Conservation (phyloP, 1,139 yeast species). For the Blastobotrys aristatus region DNA sequence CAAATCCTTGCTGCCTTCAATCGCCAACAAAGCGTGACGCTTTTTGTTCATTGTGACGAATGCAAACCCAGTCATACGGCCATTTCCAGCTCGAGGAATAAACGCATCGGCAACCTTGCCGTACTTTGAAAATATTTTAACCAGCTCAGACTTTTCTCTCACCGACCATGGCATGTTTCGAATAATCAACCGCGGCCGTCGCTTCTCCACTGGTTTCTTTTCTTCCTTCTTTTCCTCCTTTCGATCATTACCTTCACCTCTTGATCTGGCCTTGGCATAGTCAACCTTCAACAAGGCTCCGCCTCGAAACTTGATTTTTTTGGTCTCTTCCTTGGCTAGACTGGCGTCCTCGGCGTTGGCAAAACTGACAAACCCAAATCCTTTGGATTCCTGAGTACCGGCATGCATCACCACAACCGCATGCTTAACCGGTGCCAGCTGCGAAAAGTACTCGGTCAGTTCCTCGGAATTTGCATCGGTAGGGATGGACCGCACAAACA, state of each 20-base stretch:
- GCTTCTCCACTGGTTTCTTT: conserved; percentile 42
- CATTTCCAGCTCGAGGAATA: conserved; percentile 83
- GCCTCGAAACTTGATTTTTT: conserved; percentile 60
- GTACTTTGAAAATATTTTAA: conserved; percentile 63
- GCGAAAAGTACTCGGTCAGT: conserved; percentile 77
- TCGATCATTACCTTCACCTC: conserved; percentile 42
- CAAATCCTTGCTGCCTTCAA: conserved; percentile 64
- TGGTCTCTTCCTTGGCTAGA: conserved; percentile 65
- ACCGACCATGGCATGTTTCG: conserved; percentile 97
- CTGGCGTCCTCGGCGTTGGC: conserved; percentile 79
- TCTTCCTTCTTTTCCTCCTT: conserved; percentile 22
- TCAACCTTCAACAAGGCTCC: conserved; percentile 65
- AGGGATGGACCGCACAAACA: conserved; percentile 83
- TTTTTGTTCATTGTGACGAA: conserved; percentile 86
- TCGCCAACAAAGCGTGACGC: conserved; percentile 74
- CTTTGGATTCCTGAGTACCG: conserved; percentile 63
- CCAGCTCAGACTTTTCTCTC: conserved; percentile 66
- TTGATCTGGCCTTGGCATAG: conserved; percentile 85
- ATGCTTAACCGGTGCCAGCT: conserved; percentile 91
- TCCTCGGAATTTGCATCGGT: conserved; percentile 75
- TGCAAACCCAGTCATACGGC: conserved; percentile 91
- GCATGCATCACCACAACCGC: conserved; percentile 85
- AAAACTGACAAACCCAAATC: conserved; percentile 95
- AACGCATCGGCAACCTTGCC: conserved; percentile 89
- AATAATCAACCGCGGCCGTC: conserved; percentile 78